Conservation (phyloP, 1,284 basidiomycete species). For the Leucoagaricus sp. region DNA sequence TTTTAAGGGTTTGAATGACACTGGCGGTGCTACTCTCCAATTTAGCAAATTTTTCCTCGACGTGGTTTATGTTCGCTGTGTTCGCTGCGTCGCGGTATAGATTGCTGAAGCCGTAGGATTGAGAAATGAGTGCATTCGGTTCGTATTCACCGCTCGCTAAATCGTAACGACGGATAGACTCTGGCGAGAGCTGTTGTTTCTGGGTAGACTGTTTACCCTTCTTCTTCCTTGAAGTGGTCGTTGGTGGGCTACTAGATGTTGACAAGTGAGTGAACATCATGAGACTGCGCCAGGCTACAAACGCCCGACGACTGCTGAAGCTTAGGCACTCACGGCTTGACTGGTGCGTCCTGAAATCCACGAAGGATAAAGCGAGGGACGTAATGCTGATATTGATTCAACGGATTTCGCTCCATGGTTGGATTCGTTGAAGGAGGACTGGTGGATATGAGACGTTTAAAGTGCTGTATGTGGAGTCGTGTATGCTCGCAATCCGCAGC, state of each 20-base stretch:
- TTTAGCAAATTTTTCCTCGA: conserved; percentile 25
- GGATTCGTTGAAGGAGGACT: background rate
- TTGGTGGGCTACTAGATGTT: conserved; percentile 3
- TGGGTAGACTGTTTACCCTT: conserved; percentile 8
- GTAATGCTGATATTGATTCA: conserved; percentile 20
- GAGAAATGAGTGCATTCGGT: conserved; percentile 18
- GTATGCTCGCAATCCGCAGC: no score
- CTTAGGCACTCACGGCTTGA: no score
- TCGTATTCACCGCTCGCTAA: conserved; percentile 20
- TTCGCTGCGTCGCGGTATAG: conserved; percentile 25
- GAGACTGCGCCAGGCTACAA: no score
- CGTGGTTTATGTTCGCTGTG: conserved; percentile 20
- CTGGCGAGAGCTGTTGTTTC: conserved; percentile 13
- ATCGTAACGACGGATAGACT: conserved; percentile 23
- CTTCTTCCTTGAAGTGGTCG: conserved; percentile 3
- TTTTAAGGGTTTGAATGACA: conserved; percentile 21
- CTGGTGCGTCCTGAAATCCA: conserved; percentile 17
- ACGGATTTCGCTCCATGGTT: background rate
- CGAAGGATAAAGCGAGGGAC: conserved; percentile 23
- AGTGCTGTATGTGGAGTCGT: no score
- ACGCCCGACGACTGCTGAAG: no score
- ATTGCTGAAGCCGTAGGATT: conserved; percentile 25
- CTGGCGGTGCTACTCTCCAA: conserved; percentile 23
- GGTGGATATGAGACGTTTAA: no score
- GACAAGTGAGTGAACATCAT: no score